Evolutionary conservation across 192 early-diverging fungal genomes (phyloP), one percentile per base, ranked within the genome.

Genomic region (Backusella sp.): DNA sequence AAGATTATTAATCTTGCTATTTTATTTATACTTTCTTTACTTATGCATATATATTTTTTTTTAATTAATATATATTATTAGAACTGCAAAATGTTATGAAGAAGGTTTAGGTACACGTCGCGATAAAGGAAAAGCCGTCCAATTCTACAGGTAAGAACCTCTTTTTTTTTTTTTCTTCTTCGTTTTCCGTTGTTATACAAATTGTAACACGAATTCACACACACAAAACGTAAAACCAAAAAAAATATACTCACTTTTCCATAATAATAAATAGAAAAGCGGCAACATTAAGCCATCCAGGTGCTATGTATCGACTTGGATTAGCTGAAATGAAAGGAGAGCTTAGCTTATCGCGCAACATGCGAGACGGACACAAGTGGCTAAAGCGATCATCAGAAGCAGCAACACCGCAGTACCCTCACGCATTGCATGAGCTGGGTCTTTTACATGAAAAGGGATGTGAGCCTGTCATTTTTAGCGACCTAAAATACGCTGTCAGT

Each of bases 341-440:
- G 68, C 82, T 90, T 12, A 84, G 86, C 2, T 46, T 91, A 15
- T 74, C 80, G 15, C 80, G 76, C 34, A 89, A 89, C 28, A 79
- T 85, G 41, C 85, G 89, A 11, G 87, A 90, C 62, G 90, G 90
- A 21, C 84, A 86, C 44, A 88, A 91, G 76, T 91, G 86, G 85
- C 79, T 89, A 23, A 90, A 90, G 72, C 74, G 86, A 75, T 84
- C 90, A 1, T 83, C 88, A 7, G 89, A 88, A 73, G 86, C 87
- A 0, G 88, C 88, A 15, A 89, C 80, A 19, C 72, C 82, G 3
- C 86, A 91, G 49, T 88, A 89, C 42, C 87, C 89, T 6, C 84
- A 88, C 78, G 90, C 89, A 6, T 81, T 89, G 26, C 86, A 90
- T 65, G 89, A 90, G 76, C 82, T 91, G 12, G 86, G 84, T 4